Evolutionary conservation across 495 filamentous ascomycete species (phyloP).

Genomic region (Podospora appendiculata): DNA sequence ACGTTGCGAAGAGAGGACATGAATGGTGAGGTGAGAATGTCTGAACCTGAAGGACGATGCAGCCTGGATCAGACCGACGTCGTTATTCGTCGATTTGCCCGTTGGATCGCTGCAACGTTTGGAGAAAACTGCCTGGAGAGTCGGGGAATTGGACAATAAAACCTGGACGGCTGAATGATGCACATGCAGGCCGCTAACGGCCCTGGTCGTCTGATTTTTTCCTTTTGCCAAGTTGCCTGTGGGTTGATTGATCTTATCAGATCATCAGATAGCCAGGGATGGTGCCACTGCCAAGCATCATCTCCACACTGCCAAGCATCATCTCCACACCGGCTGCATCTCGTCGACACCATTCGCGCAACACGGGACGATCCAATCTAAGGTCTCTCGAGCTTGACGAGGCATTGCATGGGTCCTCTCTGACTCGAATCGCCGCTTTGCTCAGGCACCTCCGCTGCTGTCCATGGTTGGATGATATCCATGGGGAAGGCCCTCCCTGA

Average conservation of each 20-base stretch:
- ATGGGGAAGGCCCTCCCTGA: too few relatives aligned
- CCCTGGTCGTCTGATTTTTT: conserved; percentile 11
- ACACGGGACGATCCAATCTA: background rate
- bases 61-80: too few relatives aligned
- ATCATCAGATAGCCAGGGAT: conserved; percentile 34
- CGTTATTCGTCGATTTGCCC: too few relatives aligned
- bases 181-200: background rate
- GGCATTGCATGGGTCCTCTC: background rate
- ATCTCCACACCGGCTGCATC: conserved; percentile 9
- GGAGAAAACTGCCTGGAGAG: too few relatives aligned
- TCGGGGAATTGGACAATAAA: too few relatives aligned
- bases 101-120: too few relatives aligned
- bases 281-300: background rate
- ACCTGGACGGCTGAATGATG: background rate
- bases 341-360: background rate
- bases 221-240: conserved; percentile 14
- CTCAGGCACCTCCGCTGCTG: too few relatives aligned
- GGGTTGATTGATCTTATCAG: conserved; percentile 35
- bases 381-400: background rate
- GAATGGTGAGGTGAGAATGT: too few relatives aligned
- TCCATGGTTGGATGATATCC: too few relatives aligned
- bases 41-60: too few relatives aligned
- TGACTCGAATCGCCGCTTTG: background rate
- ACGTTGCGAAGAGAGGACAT: too few relatives aligned
- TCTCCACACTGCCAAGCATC: conserved; percentile 6